phyloP scores from a whole-genome alignment of 306 rosid species.

The Potentilla sterilis region DNA sequence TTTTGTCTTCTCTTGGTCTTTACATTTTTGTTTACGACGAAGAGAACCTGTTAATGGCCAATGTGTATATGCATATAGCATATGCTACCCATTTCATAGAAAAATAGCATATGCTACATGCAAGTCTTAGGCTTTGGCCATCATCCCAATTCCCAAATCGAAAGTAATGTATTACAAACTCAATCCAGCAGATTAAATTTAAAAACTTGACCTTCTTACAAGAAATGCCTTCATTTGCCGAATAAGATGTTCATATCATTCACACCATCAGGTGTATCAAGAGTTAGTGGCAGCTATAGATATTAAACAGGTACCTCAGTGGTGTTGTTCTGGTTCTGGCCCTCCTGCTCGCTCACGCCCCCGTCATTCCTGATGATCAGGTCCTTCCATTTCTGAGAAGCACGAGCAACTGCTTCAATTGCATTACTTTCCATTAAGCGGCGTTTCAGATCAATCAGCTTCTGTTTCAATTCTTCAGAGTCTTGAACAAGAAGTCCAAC shows the following conservation, averaged over 20 bases:
- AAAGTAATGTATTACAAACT: too few relatives aligned
- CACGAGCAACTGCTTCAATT: not conserved
- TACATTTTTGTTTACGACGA: too few relatives aligned
- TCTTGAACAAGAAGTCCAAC: not conserved
- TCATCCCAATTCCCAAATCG: too few relatives aligned
- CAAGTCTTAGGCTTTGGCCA: too few relatives aligned
- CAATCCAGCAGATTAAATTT: too few relatives aligned
- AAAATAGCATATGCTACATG: too few relatives aligned
- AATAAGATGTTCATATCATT: not conserved
- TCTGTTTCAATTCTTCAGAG: not conserved
- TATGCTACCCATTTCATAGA: too few relatives aligned
- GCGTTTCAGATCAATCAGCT: not conserved
- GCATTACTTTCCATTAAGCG: not conserved
- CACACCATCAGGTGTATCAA: not conserved
- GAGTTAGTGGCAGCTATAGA: not conserved
- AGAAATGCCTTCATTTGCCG: not conserved
- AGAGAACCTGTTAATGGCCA: too few relatives aligned
- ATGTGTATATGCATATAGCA: too few relatives aligned
- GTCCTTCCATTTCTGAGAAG: not conserved
- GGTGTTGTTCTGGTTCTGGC: not conserved
- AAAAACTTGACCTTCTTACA: not conserved
- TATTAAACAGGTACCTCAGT: not conserved
- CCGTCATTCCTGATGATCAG: not conserved
- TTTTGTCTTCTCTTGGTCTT: too few relatives aligned
- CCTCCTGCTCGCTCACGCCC: not conserved